phyloP scores from a whole-genome alignment of 2,329 filamentous ascomycete genomes.

The Pleurostoma richardsiae region DNA sequence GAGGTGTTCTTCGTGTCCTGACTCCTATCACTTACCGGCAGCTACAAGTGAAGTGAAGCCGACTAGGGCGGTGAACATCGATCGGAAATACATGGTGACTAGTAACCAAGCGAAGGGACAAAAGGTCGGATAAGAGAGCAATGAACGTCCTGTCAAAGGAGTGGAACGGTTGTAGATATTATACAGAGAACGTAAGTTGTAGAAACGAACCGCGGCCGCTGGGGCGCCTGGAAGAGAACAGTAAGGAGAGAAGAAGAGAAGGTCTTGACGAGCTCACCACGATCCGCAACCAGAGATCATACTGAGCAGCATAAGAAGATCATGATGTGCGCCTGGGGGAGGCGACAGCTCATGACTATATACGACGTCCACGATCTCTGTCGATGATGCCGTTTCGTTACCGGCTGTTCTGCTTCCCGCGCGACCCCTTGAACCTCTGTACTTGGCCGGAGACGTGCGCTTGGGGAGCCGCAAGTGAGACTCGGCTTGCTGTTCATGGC shows the following conservation, averaged over 20 bases:
- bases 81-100: slow-evolving; percentile 17
- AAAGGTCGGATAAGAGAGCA: background rate
- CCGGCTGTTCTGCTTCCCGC: background rate
- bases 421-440: background rate
- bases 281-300: slow-evolving; percentile 1
- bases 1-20: background rate
- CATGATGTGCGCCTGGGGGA: slow-evolving; percentile 4
- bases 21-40: slow-evolving; percentile 15
- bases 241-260: slow-evolving; percentile 1
- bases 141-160: slow-evolving; percentile 5
- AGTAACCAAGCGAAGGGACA: background rate
- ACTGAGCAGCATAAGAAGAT: slow-evolving; percentile 6
- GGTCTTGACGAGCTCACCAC: background rate
- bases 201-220: slow-evolving; percentile 8
- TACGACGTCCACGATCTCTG: background rate
- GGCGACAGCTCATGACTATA: background rate
- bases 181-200: background rate
- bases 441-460: too few relatives aligned
- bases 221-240: slow-evolving; percentile 4
- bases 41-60: slow-evolving; percentile 19
- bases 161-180: slow-evolving; percentile 1
- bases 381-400: background rate
- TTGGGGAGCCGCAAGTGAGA: too few relatives aligned
- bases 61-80: slow-evolving; percentile 18
- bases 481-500: too few relatives aligned